Evolutionary conservation across 1,284 basidiomycete genomes (phyloP).

Genomic region (Pseudozyma sp.): DNA sequence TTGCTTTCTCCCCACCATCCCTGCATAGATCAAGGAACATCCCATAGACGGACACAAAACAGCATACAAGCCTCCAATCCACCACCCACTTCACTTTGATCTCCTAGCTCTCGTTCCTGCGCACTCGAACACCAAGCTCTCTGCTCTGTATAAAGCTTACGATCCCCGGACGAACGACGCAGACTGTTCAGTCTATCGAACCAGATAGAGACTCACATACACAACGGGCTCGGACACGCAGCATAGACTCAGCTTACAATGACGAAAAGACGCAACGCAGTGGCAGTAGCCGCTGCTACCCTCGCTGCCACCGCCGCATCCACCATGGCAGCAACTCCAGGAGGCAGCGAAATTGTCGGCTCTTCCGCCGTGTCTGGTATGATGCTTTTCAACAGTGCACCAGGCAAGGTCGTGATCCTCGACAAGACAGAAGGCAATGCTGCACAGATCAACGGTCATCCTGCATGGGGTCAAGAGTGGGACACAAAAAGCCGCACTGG

Average conservation of each 20-base stretch:
- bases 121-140: no score
- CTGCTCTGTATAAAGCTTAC: no score
- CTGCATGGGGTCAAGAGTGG: constrained; percentile 58
- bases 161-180: no score
- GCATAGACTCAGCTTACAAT: constrained; percentile 7
- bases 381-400: constrained; percentile 62
- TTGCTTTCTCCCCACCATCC: not conserved
- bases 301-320: constrained; percentile 17
- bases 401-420: constrained; percentile 66
- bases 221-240: not conserved
- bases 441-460: constrained; percentile 42
- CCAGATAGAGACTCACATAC: not conserved
- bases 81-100: no score
- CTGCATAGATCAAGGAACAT: not conserved
- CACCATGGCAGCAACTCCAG: constrained; percentile 42
- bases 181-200: no score
- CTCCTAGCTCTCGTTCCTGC: no score
- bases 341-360: constrained; percentile 47
- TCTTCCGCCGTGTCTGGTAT: constrained; percentile 59
- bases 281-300: constrained; percentile 26
- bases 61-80: no score
- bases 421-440: constrained; percentile 69
- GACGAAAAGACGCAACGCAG: constrained; percentile 13
- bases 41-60: no score
- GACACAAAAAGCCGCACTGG: constrained; percentile 46